These are phyloP conservation scores for Phytophthora constricta DNA, from an alignment of 352 stramenopile genomes.

Conservation along the genomic window DNA sequence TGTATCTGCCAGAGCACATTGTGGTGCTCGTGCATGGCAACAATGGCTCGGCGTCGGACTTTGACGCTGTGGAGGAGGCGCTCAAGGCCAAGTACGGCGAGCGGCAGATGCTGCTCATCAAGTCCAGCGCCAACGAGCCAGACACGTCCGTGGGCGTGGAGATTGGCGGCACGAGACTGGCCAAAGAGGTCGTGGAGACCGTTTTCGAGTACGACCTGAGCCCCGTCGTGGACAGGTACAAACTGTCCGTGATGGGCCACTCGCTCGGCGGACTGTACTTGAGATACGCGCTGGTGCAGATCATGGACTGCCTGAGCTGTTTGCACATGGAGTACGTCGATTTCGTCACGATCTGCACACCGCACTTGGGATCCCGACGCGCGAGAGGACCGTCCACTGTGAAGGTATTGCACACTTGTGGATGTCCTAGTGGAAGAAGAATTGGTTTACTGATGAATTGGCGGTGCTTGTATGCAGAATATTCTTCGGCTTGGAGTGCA, in stretches of 20 bases:
- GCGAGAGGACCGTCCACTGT: slow-evolving; percentile 64
- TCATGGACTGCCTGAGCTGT: slow-evolving; percentile 60
- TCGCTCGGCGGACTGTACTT: slow-evolving; percentile 83
- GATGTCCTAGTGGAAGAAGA: neutral
- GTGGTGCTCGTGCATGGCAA: slow-evolving; percentile 86
- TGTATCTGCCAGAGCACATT: slow-evolving; percentile 67
- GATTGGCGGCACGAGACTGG: slow-evolving; percentile 65
- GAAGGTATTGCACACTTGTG: slow-evolving; percentile 49
- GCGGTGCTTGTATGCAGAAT: slow-evolving; percentile 46
- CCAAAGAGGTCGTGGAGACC: slow-evolving; percentile 62
- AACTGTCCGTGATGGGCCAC: slow-evolving; percentile 74
- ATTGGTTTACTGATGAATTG: slow-evolving; percentile 10
- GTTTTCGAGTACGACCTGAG: slow-evolving; percentile 71
- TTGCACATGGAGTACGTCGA: slow-evolving; percentile 74
- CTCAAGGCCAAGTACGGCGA: slow-evolving; percentile 53
- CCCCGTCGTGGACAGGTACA: slow-evolving; percentile 57
- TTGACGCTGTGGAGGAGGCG: slow-evolving; percentile 60
- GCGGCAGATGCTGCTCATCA: slow-evolving; percentile 69
- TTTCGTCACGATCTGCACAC: slow-evolving; percentile 84
- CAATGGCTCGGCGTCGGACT: slow-evolving; percentile 78
- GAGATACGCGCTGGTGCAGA: slow-evolving; percentile 66
- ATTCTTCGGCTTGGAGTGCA: slow-evolving; percentile 76
- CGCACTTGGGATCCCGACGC: slow-evolving; percentile 76
- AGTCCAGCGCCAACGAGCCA: slow-evolving; percentile 63
- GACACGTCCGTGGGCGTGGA: slow-evolving; percentile 75